Conservation (phyloP, 2,329 filamentous ascomycete genomes). For the Fonsecaea multimorphosa region DNA sequence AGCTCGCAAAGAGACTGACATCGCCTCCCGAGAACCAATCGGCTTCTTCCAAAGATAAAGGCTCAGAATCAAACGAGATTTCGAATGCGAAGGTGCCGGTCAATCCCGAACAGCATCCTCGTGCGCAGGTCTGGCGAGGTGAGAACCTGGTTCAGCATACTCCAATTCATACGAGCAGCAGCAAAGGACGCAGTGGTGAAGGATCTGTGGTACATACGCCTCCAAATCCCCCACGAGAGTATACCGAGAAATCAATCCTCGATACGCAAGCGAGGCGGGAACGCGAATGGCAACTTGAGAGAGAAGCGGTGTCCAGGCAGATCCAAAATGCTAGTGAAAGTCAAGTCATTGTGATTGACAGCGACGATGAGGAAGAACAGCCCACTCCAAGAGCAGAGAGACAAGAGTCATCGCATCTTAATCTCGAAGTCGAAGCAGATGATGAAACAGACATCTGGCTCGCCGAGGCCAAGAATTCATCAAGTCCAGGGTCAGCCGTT, state of each 20-base stretch:
- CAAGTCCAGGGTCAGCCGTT: conserved; percentile 43
- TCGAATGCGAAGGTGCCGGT: not conserved
- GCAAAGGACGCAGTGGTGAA: not conserved
- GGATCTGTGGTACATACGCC: conserved; percentile 20
- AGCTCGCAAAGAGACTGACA: conserved; percentile 48
- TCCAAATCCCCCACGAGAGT: not conserved
- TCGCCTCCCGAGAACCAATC: conserved; percentile 20
- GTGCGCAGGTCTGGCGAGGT: conserved; percentile 26
- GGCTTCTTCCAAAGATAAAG: conserved; percentile 8
- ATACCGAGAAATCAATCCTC: conserved; percentile 8
- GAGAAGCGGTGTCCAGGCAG: conserved; percentile 52
- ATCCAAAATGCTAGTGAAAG: conserved; percentile 52
- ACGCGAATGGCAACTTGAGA: conserved; percentile 53
- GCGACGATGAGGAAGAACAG: conserved; percentile 42
- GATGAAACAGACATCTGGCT: conserved; percentile 57
- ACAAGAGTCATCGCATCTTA: conserved; percentile 23
- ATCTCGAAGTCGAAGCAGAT: conserved; percentile 37
- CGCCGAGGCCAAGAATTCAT: conserved; percentile 47
- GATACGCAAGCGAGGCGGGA: conserved; percentile 42
- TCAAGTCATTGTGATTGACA: conserved; percentile 54
- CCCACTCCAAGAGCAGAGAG: conserved; percentile 30
- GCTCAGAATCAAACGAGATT: not conserved
- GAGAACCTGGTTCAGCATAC: conserved; percentile 27
- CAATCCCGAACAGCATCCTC: not conserved
- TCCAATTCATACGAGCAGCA: conserved; percentile 14